Evolutionary conservation across 2,329 filamentous ascomycete species (phyloP).

Genomic region (Biscogniauxia sp.): DNA sequence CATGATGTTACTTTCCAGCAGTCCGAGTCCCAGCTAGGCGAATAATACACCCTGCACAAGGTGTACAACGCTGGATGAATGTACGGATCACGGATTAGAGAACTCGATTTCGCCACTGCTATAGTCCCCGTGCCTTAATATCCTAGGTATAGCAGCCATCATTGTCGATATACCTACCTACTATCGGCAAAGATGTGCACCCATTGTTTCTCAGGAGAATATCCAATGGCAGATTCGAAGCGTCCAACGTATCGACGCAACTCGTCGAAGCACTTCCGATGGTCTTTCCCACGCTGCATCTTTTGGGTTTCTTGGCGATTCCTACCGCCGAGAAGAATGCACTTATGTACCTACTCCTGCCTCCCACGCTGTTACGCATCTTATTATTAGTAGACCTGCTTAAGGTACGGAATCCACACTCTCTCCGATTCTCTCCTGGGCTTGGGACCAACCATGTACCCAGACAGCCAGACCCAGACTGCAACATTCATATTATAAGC

Average conservation of each 20-base stretch:
- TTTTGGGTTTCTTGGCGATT: not conserved
- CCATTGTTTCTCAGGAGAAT: not conserved
- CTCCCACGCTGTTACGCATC: not conserved
- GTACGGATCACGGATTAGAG: not conserved
- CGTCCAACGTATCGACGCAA: not conserved
- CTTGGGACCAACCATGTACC: not conserved
- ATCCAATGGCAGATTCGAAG: not conserved
- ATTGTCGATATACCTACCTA: not conserved
- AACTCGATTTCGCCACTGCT: not conserved
- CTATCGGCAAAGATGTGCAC: not conserved
- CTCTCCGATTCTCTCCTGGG: not conserved
- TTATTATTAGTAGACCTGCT: not conserved
- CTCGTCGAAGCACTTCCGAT: not conserved
- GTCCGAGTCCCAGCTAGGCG: not conserved
- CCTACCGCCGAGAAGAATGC: not conserved
- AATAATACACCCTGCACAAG: not conserved
- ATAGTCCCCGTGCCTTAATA: not conserved
- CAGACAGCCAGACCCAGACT: not conserved
- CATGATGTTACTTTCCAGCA: not conserved
- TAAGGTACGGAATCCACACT: not conserved
- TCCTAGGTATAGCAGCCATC: not conserved
- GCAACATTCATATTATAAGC: slow-evolving; percentile 1
- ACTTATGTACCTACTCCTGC: not conserved
- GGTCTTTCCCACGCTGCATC: not conserved
- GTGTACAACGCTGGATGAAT: not conserved